Base-by-base conservation (phyloP, 1,139 yeast genomes). In the Candida frijolesensis region DNA sequence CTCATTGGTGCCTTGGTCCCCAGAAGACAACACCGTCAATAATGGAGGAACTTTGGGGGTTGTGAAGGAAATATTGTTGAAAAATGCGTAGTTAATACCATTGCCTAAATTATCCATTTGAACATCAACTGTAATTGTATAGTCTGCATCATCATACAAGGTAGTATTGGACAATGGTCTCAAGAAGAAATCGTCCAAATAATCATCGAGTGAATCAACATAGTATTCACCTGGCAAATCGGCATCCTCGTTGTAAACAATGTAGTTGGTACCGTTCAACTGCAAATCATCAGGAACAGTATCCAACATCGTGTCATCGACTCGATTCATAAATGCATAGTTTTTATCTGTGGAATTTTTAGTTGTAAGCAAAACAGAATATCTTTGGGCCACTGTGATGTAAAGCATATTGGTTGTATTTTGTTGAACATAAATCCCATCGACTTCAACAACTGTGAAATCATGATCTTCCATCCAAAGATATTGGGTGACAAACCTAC, bases 31-130 rank as follows among this genome's bases (percentile, higher is more conserved):
- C 2, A 76, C 88, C n/a, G 88, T 74, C 47, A 82, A 69, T 53
- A 87, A 70, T 3, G 89, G 77, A 45, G 94, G 94, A 22, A 85
- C 84, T 58, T 79, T 82, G 45, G 92, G 91, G 12, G 78, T 69
- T 43, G 79, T 78, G 56, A 78, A 85, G 1, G 89, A 79, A 55
- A 83, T 65, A 60, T 84, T 81, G 64, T 87, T 85, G 77, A 87
- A 87, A 65, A 86, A 84, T 6, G 92, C 92, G 64, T 87, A 87
- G 59, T 83, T 84, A 35, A 85, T 74, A 60, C 94, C 94, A 61
- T 87, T 84, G 22, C 84, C 88, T 52, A 87, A 73, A 58, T 83
- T 85, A 30, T 80, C 79, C 92, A 87, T 86, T 49, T 71, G 72
- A 53, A 86, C 82, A 59, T 80, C 81, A 50, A 87, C 72, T 14